Evolutionary conservation across 1,284 basidiomycete species (phyloP).

Genomic region (Cryptococcus neoformans): DNA sequence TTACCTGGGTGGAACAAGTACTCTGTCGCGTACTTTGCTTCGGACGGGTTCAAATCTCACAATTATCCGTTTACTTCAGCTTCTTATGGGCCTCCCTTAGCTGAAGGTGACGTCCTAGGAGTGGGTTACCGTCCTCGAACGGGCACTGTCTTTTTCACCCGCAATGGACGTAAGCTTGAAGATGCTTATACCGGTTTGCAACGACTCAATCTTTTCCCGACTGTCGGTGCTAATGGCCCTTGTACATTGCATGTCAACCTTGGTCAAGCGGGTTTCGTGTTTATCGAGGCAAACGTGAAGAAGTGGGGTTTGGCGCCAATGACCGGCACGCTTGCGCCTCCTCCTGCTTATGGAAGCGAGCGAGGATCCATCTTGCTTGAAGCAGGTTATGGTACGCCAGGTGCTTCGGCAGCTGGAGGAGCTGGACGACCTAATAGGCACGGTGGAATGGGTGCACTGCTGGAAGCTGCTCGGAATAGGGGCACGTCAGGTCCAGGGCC

Average conservation of each 20-base stretch:
- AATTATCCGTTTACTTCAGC: conserved; percentile 92
- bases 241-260: conserved; percentile 94
- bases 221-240: conserved; percentile 88
- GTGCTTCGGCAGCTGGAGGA: conserved; percentile 8
- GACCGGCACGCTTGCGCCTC: conserved; percentile 89
- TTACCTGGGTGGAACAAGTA: conserved; percentile 83
- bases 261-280: conserved; percentile 93
- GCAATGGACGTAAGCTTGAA: conserved; percentile 91
- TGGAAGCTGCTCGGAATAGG: conserved; percentile 36
- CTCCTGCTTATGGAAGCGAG: conserved; percentile 92
- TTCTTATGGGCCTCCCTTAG: conserved; percentile 78
- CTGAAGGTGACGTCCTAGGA: conserved; percentile 91
- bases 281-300: conserved; percentile 97
- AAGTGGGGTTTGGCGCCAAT: conserved; percentile 97
- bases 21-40: conserved; percentile 93
- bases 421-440: conserved; percentile 9
- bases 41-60: conserved; percentile 92
- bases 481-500: neutral
- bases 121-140: conserved; percentile 89
- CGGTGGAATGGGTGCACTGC: conserved; percentile 27
- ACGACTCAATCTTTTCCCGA: conserved; percentile 89
- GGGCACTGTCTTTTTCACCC: conserved; percentile 95
- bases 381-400: conserved; percentile 59
- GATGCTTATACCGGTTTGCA: conserved; percentile 88
- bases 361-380: conserved; percentile 89